Conservation (phyloP, 345 rosid species). For the Psidium friedrichsthalianum region DNA sequence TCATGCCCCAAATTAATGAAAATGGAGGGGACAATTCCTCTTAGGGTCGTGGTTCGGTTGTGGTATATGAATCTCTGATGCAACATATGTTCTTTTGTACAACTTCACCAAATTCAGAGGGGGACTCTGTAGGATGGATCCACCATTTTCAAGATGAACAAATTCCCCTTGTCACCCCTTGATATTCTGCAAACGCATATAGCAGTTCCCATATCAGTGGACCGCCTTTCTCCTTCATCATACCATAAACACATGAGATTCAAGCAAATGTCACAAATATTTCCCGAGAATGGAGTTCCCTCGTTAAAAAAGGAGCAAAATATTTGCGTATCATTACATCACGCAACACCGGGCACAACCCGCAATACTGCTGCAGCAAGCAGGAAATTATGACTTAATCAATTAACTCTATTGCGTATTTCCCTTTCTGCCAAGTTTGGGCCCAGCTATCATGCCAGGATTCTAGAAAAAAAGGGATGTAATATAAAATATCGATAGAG, state of each 20-base stretch:
- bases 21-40: neutral
- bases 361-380: neutral
- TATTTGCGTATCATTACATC: neutral
- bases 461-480: neutral
- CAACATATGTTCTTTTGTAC: neutral
- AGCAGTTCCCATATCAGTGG: neutral
- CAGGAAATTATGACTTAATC: neutral
- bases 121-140: constrained; percentile 82
- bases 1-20: neutral
- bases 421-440: neutral
- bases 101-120: neutral
- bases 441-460: neutral
- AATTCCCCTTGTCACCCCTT: constrained; percentile 82
- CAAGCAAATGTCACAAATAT: neutral
- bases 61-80: neutral
- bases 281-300: neutral
- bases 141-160: constrained; percentile 86
- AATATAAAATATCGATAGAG: neutral
- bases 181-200: constrained; percentile 42
- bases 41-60: neutral
- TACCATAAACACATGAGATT: neutral
- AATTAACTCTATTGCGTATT: neutral
- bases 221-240: neutral
- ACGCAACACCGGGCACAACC: neutral
- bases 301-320: neutral